Evolutionary conservation across 352 stramenopile species (phyloP).

Genomic region (Phytophthora rubi): DNA sequence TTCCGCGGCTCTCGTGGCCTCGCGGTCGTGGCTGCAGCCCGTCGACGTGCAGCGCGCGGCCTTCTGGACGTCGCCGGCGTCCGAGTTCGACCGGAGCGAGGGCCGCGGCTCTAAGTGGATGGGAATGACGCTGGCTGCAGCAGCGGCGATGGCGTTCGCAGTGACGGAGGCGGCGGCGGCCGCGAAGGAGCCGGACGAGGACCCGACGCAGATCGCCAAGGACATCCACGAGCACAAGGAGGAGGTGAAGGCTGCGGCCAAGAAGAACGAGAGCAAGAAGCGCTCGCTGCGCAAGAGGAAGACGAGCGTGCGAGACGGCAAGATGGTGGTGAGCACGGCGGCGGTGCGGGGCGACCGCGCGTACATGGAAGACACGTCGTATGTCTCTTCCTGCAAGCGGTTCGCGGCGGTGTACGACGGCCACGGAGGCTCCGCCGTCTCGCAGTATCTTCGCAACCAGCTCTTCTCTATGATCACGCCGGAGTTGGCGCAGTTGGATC

Average conservation of each 20-base stretch:
- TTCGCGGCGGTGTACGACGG: slow-evolving; percentile 88
- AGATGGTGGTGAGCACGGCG: slow-evolving; percentile 63
- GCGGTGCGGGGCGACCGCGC: slow-evolving; percentile 76
- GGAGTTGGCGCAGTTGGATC: slow-evolving; percentile 52
- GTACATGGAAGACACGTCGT: slow-evolving; percentile 88
- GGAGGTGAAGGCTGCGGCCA: slow-evolving; percentile 23
- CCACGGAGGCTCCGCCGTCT: slow-evolving; percentile 74
- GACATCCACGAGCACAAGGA: slow-evolving; percentile 35
- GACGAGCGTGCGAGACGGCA: slow-evolving; percentile 49
- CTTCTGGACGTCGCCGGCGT: slow-evolving; percentile 15
- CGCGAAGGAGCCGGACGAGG: slow-evolving; percentile 23
- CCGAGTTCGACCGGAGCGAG: slow-evolving; percentile 24
- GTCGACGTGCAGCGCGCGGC: slow-evolving; percentile 1
- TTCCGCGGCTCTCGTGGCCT: slow-evolving; percentile 11
- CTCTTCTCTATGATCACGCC: slow-evolving; percentile 66
- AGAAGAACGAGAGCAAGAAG: slow-evolving; percentile 33
- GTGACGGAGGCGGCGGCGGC: slow-evolving; percentile 25
- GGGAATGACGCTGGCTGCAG: slow-evolving; percentile 26
- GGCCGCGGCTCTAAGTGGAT: slow-evolving; percentile 18
- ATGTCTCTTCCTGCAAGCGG: slow-evolving; percentile 80
- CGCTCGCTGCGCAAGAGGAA: slow-evolving; percentile 51
- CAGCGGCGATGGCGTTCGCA: slow-evolving; percentile 17
- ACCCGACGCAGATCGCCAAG: slow-evolving; percentile 19
- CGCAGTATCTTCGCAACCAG: slow-evolving; percentile 68
- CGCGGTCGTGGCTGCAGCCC: slow-evolving; percentile 19